phyloP scores from a whole-genome alignment of 257 asterid genomes.

The Solanum clarkiae region DNA sequence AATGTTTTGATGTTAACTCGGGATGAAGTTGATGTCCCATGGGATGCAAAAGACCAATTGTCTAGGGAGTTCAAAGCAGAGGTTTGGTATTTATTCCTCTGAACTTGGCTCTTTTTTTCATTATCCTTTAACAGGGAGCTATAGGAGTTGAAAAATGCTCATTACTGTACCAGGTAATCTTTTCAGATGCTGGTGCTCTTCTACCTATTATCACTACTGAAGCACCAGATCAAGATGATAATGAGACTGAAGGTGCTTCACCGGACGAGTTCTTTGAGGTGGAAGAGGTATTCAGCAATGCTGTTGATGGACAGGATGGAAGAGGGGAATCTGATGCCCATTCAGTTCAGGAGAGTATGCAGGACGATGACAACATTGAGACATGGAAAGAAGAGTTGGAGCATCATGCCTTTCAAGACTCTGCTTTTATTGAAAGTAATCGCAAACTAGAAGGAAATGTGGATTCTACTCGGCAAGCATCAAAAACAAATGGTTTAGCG shows the following conservation, averaged over 20 bases:
- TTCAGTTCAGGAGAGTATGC: constrained; percentile 21
- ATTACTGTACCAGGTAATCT: constrained; percentile 71
- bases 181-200: constrained; percentile 73
- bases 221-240: constrained; percentile 47
- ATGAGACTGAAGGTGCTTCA: constrained; percentile 50
- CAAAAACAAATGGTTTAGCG: constrained; percentile 5
- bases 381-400: constrained; percentile 46
- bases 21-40: constrained; percentile 75
- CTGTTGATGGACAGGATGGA: constrained; percentile 50
- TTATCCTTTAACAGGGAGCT: constrained; percentile 8
- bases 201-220: constrained; percentile 37
- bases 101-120: constrained; percentile 15
- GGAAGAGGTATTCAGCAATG: constrained; percentile 86
- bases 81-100: constrained; percentile 43
- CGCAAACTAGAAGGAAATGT: constrained; percentile 18
- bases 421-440: constrained; percentile 50
- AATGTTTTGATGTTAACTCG: constrained; percentile 67
- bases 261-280: constrained; percentile 93
- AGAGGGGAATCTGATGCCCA: constrained; percentile 44
- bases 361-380: constrained; percentile 30
- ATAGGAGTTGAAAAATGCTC: constrained; percentile 26
- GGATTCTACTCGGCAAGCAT: constrained; percentile 8
- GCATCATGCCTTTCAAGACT: constrained; percentile 71
- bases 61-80: constrained; percentile 79
- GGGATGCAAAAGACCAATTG: constrained; percentile 76